Percentiles rank a stretch among this genome's conserved stretches.
Conservation (phyloP, 495 filamentous ascomycete genomes). For the Penicillium dipodomyicola region DNA sequence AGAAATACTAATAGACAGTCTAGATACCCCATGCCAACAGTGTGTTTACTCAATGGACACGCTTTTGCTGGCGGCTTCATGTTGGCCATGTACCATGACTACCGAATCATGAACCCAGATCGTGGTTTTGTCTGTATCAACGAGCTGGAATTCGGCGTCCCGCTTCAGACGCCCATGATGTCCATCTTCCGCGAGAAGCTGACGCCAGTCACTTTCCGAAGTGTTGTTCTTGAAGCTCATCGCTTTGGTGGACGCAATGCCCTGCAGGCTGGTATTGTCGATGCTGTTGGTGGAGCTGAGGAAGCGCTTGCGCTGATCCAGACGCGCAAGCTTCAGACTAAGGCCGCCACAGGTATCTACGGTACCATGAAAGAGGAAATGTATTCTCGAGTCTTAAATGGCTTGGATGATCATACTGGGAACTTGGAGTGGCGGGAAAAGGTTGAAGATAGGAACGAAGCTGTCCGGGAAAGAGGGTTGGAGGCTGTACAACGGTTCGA, state of each 20-base stretch:
- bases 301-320: constrained; percentile 55
- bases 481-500: constrained; percentile 42
- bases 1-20: constrained; percentile 7
- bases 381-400: constrained; percentile 59
- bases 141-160: constrained; percentile 73
- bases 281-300: constrained; percentile 62
- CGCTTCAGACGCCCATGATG: constrained; percentile 68
- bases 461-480: constrained; percentile 22
- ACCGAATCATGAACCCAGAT: constrained; percentile 66
- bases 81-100: constrained; percentile 82
- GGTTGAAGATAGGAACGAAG: constrained; percentile 32
- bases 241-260: constrained; percentile 61
- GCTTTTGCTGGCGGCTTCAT: constrained; percentile 78
- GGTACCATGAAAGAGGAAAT: constrained; percentile 69
- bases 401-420: constrained; percentile 46
- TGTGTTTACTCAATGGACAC: constrained; percentile 76
- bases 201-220: constrained; percentile 50
- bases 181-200: constrained; percentile 71
- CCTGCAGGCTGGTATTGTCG: constrained; percentile 62
- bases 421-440: constrained; percentile 47
- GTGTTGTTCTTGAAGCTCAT: constrained; percentile 65
- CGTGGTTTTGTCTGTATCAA: constrained; percentile 73
- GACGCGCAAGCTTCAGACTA: constrained; percentile 54
- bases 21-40: constrained; percentile 78
- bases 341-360: constrained; percentile 62